Evolutionary conservation across 331 rosid species (phyloP), one percentile per base, ranked within the genome.

Genomic region (Prunus yedoensis): DNA sequence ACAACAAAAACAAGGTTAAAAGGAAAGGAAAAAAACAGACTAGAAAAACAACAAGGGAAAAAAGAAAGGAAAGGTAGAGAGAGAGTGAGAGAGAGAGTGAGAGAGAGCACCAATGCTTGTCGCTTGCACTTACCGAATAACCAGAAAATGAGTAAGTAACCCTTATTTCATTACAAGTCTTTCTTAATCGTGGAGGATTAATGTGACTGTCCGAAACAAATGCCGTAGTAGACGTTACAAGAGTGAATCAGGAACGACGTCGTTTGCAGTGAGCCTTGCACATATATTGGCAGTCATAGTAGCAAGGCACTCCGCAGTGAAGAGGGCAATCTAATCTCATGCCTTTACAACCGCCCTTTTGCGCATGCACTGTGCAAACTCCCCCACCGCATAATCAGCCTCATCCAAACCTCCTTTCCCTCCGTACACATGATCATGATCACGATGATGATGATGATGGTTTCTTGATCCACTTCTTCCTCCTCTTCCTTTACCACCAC

Each of bases 261-360:
- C 49, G 68, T 17, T 32, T 41, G 47, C 97, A 94, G 52, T 94
- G 92, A 69, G 97, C 85, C 79, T 90, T 90, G 87, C 99, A 94
- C 87, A 87, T 88, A 56, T 85, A 80, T 30, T 78, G 93, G 82
- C 98, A 94, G 75, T 94, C 99, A 53, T 91, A 89, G 64, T 80
- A 81, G 83, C 99, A 91, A 87, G 92, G 88, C 52, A 96, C 90
- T 3, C 95, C 95, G 51, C 99, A 94, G 60, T 94, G 96, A 56
- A 91, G 97, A 43, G 96, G 96, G 32, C 99, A 94, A 0, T 94
- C 92, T 80, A 94, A 77, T 73, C 89, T 89, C 93, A 85, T 84
- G 2, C 99, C 97, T 49, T 79, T 46, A 65, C 97, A n/a, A 94
- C 27, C 91, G 70, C 0, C 91, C 89, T n/a, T 66, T 78, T 88